These are phyloP conservation scores for Vitellaria paradoxa DNA, from an alignment of 179 eudicot species.

Conservation along the genomic window DNA sequence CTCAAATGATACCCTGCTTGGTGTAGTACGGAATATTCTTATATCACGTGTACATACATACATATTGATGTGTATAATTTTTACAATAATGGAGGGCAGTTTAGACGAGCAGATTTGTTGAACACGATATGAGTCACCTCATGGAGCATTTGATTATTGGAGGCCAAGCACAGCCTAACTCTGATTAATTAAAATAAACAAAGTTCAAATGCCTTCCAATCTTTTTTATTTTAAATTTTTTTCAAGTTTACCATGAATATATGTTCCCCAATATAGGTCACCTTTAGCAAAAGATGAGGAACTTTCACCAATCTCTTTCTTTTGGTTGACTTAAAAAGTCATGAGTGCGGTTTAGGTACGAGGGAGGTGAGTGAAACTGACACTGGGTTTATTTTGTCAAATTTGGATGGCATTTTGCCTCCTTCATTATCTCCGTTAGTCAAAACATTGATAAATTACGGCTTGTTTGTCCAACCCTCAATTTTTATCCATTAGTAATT, in stretches of 20 bases:
- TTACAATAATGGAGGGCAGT: too few relatives aligned
- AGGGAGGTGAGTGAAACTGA: slow-evolving; percentile 1
- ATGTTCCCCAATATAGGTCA: neutral
- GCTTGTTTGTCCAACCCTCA: too few relatives aligned
- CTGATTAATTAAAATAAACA: neutral
- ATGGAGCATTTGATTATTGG: neutral
- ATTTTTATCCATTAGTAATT: too few relatives aligned
- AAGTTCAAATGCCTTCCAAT: neutral
- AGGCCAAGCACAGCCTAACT: slow-evolving; percentile 11
- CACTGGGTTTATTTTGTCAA: neutral
- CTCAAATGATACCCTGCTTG: too few relatives aligned
- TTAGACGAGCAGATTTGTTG: too few relatives aligned
- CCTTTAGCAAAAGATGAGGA: neutral
- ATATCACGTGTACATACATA: too few relatives aligned
- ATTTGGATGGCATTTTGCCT: slow-evolving; percentile 11
- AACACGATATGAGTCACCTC: too few relatives aligned
- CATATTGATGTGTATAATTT: too few relatives aligned
- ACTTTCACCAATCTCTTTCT: neutral
- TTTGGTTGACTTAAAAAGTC: neutral
- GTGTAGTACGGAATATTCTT: too few relatives aligned
- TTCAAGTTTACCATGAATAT: neutral
- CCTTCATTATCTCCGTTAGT: neutral
- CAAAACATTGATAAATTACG: neutral
- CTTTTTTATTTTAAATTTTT: neutral
- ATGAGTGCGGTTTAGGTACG: slow-evolving; percentile 15